Conservation (phyloP, 2,329 filamentous ascomycete genomes). For the Alternaria triticimaculans region DNA sequence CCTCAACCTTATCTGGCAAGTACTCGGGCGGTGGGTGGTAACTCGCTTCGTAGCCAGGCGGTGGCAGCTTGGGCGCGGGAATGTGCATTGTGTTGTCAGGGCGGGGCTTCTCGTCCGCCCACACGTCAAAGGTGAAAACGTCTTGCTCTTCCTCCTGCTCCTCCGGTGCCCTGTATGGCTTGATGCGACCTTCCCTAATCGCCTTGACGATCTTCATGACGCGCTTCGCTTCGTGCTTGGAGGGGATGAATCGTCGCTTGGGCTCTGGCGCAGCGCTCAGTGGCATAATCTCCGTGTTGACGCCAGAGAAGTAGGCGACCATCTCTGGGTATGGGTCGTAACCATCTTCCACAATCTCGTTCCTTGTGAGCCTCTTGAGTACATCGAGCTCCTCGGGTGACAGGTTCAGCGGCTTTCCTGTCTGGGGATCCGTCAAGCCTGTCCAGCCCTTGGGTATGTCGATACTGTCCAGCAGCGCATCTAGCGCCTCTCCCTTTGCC, state of each 20-base stretch:
- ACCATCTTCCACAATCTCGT: slow-evolving; percentile 83
- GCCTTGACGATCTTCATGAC: slow-evolving; percentile 97
- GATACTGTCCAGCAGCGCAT: slow-evolving; percentile 93
- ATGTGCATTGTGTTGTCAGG: slow-evolving; percentile 92
- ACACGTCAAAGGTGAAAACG: slow-evolving; percentile 79
- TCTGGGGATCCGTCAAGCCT: slow-evolving; percentile 89
- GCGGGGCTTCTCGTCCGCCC: slow-evolving; percentile 87
- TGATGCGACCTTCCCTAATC: slow-evolving; percentile 90
- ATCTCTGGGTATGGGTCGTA: slow-evolving; percentile 94
- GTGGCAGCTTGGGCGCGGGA: slow-evolving; percentile 89
- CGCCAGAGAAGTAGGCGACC: slow-evolving; percentile 89
- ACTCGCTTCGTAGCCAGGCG: slow-evolving; percentile 92
- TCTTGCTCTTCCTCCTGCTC: slow-evolving; percentile 76
- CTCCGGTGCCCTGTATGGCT: slow-evolving; percentile 84
- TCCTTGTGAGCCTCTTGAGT: slow-evolving; percentile 84
- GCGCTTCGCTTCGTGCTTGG: slow-evolving; percentile 94
- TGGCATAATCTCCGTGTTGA: slow-evolving; percentile 88
- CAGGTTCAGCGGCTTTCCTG: slow-evolving; percentile 88
- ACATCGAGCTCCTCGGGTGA: slow-evolving; percentile 88
- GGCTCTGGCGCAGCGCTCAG: slow-evolving; percentile 93
- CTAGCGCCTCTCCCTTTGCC: slow-evolving; percentile 89
- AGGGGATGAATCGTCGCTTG: slow-evolving; percentile 93
- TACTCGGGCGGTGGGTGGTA: slow-evolving; percentile 98
- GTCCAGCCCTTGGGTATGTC: slow-evolving; percentile 98
- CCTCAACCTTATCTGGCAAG: slow-evolving; percentile 84